Evolutionary conservation across 192 early-diverging fungal genomes (phyloP).

Genomic region (Backusella sp.): DNA sequence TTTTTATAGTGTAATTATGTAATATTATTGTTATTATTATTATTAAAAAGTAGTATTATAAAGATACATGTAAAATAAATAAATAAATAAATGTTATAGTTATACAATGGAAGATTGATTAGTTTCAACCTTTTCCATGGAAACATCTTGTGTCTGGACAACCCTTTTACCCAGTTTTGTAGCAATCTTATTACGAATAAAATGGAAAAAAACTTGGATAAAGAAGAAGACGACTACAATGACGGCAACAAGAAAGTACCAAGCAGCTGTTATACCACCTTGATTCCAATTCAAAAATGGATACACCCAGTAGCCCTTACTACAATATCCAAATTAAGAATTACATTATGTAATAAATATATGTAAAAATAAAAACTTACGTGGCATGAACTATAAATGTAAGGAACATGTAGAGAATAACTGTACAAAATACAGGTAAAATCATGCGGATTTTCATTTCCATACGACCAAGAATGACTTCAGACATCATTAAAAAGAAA

Average conservation of each 20-base stretch:
- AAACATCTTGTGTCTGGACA: not conserved
- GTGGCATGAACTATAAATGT: slow-evolving; percentile 30
- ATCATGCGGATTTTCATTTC: slow-evolving; percentile 15
- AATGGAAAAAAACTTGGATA: slow-evolving; percentile 24
- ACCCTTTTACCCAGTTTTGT: not conserved
- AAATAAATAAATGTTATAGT: not conserved
- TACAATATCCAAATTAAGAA: not conserved
- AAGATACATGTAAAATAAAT: not conserved
- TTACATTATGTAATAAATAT: not conserved
- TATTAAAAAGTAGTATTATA: not conserved
- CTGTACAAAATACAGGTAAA: slow-evolving; percentile 7
- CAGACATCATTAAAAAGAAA: slow-evolving; percentile 33
- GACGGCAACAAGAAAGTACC: slow-evolving; percentile 28
- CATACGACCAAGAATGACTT: slow-evolving; percentile 36
- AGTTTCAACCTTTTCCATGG: slow-evolving; percentile 8
- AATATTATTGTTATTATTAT: not conserved
- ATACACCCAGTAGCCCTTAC: slow-evolving; percentile 34
- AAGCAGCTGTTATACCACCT: slow-evolving; percentile 24
- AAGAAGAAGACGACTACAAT: slow-evolving; percentile 29
- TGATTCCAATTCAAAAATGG: slow-evolving; percentile 34
- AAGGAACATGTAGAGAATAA: slow-evolving; percentile 32
- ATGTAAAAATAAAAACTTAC: slow-evolving; percentile 14
- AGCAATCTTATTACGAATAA: slow-evolving; percentile 30
- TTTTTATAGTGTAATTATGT: not conserved
- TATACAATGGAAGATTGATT: not conserved